Base-by-base conservation (phyloP, 495 filamentous ascomycete genomes). In the Polyplosphaeria fusca region DNA sequence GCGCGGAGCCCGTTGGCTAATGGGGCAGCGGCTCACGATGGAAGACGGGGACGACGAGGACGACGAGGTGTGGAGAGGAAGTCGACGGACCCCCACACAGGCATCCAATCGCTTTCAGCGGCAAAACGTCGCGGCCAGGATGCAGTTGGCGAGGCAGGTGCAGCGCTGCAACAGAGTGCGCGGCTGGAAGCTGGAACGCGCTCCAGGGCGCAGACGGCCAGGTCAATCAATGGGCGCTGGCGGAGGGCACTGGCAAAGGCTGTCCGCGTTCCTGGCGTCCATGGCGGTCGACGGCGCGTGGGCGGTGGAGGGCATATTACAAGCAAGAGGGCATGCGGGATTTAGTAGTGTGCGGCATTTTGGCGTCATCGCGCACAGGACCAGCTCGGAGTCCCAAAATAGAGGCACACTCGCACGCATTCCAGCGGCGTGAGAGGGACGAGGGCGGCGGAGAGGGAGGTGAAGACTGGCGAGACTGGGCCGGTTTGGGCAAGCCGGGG, bases 71-170 rank as follows among this genome's bases (percentile, higher is more conserved):
- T 16, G 28, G n/a, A n/a, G n/a, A n/a, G n/a, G n/a, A n/a, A n/a
- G n/a, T n/a, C n/a, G n/a, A n/a, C 11, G 1, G 3, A 54, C 59
- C 59, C 59, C 59, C 59, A 62, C 59, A 30, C 59, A 7, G 5
- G 20, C 23, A 16, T 49, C 50, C 52, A 56, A 51, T 57, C 59
- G 59, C 59, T n/a, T 51, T 37, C 9, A 43, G 59, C 59, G 59
- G 59, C 58, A 61, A 61, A 62, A 47, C 42, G 44, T 39, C 35
- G 44, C 12, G 4, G n/a, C 51, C 50, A 47, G 45, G 58, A 14
- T 25, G 12, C 46, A 23, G 24, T 32, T 41, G 54, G 43, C 51
- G 57, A 62, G 52, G 47, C 53, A 57, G 46, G 23, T 20, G 23
- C 20, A 30, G 47, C 16, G 24, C 20, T 54, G 57, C 55, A 57